phyloP scores from a whole-genome alignment of 169 alveolate genomes.

The Eimeria falciformis region DNA sequence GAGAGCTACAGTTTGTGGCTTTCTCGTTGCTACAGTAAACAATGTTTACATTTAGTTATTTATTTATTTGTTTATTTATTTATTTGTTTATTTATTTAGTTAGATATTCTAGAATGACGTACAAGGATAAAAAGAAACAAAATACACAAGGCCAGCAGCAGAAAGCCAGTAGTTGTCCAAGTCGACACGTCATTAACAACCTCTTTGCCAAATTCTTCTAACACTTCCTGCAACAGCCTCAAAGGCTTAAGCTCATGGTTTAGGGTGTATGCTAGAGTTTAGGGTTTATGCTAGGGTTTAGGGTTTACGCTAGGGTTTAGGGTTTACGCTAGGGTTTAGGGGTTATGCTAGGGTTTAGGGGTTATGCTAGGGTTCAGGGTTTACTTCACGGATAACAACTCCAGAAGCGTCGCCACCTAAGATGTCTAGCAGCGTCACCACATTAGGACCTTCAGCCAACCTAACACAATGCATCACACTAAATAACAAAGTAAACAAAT shows the following conservation, averaged over 20 bases:
- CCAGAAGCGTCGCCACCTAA: background rate
- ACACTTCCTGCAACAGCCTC: background rate
- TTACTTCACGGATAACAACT: background rate
- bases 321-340: slow-evolving; percentile 3
- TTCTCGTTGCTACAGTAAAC: too few relatives aligned
- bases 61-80: too few relatives aligned
- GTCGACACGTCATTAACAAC: background rate
- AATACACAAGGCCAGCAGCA: background rate
- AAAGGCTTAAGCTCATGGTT: too few relatives aligned
- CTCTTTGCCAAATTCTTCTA: background rate
- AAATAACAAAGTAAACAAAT: background rate
- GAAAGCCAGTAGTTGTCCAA: background rate
- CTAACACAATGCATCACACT: background rate
- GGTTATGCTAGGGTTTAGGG: background rate
- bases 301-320: background rate
- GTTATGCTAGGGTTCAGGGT: background rate
- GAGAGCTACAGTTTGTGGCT: too few relatives aligned
- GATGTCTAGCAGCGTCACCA: background rate
- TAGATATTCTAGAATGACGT: too few relatives aligned
- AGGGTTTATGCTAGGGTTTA: background rate
- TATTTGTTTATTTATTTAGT: too few relatives aligned
- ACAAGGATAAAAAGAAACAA: background rate
- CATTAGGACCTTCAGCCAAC: background rate
- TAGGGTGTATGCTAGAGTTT: background rate
- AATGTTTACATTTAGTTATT: too few relatives aligned